Evolutionary conservation across 23 red algal genomes (phyloP).

Genomic region (Rhodosorus marinus): DNA sequence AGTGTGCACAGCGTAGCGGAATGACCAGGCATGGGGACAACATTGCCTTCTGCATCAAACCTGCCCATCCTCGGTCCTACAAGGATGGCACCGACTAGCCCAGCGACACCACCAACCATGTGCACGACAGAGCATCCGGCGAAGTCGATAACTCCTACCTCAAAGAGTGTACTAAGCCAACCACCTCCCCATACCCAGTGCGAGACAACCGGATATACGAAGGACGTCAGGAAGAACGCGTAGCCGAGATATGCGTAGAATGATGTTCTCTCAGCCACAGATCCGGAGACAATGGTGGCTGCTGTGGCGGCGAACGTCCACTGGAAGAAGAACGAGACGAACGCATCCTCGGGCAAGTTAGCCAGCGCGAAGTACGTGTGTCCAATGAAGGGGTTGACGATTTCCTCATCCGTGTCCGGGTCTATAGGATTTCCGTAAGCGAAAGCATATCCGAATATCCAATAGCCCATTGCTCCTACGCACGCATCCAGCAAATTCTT

Average conservation of each 20-base stretch:
- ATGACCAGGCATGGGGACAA: slow-evolving; percentile 30
- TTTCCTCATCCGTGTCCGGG: background rate
- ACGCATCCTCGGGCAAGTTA: slow-evolving; percentile 9
- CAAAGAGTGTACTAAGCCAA: slow-evolving; percentile 11
- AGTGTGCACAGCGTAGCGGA: slow-evolving; percentile 21
- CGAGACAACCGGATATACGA: slow-evolving; percentile 79
- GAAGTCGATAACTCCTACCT: slow-evolving; percentile 16
- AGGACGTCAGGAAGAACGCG: slow-evolving; percentile 63
- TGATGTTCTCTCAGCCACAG: slow-evolving; percentile 52
- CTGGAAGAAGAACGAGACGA: slow-evolving; percentile 62
- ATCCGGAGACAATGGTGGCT: slow-evolving; percentile 83
- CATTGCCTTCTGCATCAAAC: slow-evolving; percentile 27
- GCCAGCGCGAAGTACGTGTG: slow-evolving; percentile 48
- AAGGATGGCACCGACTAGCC: slow-evolving; percentile 16
- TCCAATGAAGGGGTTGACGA: slow-evolving; percentile 44
- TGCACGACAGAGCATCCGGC: slow-evolving; percentile 33
- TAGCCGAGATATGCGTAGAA: slow-evolving; percentile 75
- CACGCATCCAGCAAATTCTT: slow-evolving; percentile 57
- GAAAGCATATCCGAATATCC: slow-evolving; percentile 79
- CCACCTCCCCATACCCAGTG: slow-evolving; percentile 82
- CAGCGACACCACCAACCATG: slow-evolving; percentile 31
- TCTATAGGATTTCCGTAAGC: slow-evolving; percentile 39
- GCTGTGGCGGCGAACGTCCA: slow-evolving; percentile 81
- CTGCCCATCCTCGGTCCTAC: slow-evolving; percentile 41
- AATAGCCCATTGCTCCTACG: slow-evolving; percentile 78